Conservation (phyloP, 75 land plant species). For the Cunninghamia lanceolata region DNA sequence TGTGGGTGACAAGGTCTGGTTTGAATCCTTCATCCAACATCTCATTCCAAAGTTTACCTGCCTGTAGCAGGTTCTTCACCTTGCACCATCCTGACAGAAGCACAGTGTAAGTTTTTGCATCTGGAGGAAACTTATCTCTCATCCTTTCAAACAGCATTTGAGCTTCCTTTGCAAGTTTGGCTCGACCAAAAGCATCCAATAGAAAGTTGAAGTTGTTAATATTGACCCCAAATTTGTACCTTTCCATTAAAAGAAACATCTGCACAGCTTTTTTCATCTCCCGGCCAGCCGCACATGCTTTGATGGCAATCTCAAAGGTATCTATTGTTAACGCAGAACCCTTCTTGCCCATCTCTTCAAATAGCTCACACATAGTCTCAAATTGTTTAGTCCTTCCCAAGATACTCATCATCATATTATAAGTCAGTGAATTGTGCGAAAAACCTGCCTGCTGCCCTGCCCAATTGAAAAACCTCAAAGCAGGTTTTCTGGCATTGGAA, state of each 20-base stretch:
- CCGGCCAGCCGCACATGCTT: constrained; percentile 48
- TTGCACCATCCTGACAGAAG: constrained; percentile 64
- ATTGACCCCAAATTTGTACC: constrained; percentile 26
- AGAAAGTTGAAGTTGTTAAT: constrained; percentile 42
- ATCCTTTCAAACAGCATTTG: constrained; percentile 48
- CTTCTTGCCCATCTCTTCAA: constrained; percentile 64
- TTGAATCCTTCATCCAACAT: constrained; percentile 58
- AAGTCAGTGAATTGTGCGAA: constrained; percentile 44
- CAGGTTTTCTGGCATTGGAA: constrained; percentile 52
- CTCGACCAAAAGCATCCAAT: constrained; percentile 46
- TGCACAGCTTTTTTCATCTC: constrained; percentile 61
- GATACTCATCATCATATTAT: constrained; percentile 46
- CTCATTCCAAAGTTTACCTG: constrained; percentile 60
- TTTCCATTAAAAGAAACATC: constrained; percentile 53
- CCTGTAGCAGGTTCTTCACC: constrained; percentile 53
- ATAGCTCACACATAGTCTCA: constrained; percentile 49
- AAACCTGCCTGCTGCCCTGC: constrained; percentile 39
- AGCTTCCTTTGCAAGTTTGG: constrained; percentile 61
- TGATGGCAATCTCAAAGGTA: constrained; percentile 45
- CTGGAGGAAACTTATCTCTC: constrained; percentile 34
- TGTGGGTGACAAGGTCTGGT: constrained; percentile 62
- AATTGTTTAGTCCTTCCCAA: constrained; percentile 64
- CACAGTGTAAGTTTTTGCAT: constrained; percentile 49
- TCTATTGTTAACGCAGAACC: constrained; percentile 27
- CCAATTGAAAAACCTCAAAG: constrained; percentile 69